These are phyloP conservation scores for Eucalyptus polybractea DNA, from an alignment of 345 rosid species.

Conservation along the genomic window DNA sequence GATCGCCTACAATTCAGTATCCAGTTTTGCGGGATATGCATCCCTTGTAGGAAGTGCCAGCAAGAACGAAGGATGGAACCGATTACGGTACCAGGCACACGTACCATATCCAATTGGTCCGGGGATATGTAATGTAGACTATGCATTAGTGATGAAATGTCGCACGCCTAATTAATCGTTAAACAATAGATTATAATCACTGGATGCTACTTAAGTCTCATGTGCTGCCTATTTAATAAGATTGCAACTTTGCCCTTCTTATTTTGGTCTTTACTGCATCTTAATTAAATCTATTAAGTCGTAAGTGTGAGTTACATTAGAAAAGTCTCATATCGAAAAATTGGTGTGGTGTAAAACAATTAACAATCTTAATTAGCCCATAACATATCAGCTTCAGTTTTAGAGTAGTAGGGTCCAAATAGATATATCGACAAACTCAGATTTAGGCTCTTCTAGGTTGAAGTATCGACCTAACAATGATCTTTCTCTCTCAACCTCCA, in stretches of 20 bases:
- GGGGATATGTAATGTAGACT: neutral
- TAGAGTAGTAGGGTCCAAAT: neutral
- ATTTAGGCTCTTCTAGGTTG: neutral
- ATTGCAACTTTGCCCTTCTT: neutral
- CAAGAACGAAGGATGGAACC: neutral
- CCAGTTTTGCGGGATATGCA: neutral
- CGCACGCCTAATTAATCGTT: neutral
- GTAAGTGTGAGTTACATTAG: fast-evolving
- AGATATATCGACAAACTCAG: fast-evolving
- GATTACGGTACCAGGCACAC: neutral
- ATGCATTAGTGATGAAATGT: neutral
- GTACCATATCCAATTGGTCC: neutral
- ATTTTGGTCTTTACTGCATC: neutral
- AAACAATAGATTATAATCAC: neutral
- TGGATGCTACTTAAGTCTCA: neutral
- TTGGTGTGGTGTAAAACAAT: fast-evolving
- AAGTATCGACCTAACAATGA: neutral
- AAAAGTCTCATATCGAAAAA: neutral
- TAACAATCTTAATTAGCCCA: neutral
- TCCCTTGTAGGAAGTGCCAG: neutral
- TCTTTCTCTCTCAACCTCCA: neutral
- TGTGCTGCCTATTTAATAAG: neutral
- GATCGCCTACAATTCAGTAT: neutral
- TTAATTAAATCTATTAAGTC: neutral
- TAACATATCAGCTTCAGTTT: neutral